Percentiles rank a stretch among this genome's conserved stretches.
Conservation (phyloP, 1,284 basidiomycete genomes). For the Inonotus hispidus region DNA sequence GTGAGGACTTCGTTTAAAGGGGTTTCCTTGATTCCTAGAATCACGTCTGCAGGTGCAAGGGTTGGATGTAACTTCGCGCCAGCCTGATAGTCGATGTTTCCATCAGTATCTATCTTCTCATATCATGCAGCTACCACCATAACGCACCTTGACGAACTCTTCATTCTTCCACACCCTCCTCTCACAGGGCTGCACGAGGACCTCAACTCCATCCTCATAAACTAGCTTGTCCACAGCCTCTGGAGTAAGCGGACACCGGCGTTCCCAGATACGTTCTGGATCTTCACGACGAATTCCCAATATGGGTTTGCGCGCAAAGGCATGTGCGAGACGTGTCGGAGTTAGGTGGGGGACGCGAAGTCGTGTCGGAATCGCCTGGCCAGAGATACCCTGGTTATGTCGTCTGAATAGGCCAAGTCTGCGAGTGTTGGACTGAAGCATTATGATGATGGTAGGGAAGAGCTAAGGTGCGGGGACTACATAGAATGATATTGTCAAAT, state of each 20-base stretch:
- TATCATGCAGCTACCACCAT: not conserved
- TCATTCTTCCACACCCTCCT: constrained; percentile 64
- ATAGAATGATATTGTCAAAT: not conserved
- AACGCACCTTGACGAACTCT: constrained; percentile 59
- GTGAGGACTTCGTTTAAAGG: constrained; percentile 59
- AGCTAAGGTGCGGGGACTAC: too few relatives aligned
- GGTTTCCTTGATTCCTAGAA: constrained; percentile 86
- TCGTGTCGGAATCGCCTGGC: not conserved
- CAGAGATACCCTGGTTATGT: not conserved
- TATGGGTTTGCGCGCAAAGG: constrained; percentile 24
- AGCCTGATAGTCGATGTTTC: constrained; percentile 43
- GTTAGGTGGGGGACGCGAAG: not conserved
- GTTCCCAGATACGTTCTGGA: constrained; percentile 77
- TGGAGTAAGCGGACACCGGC: constrained; percentile 80
- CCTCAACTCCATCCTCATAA: constrained; percentile 48
- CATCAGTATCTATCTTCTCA: not conserved
- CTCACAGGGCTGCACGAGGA: constrained; percentile 73
- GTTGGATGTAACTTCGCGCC: constrained; percentile 62
- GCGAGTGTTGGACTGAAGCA: too few relatives aligned
- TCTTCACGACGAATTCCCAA: constrained; percentile 77
- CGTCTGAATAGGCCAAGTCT: not conserved
- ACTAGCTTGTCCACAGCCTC: constrained; percentile 61
- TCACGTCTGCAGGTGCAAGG: constrained; percentile 64
- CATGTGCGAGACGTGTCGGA: not conserved
- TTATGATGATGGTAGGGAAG: not conserved